Conservation (phyloP, 2,329 filamentous ascomycete species). For the Karstenula rhodostoma region DNA sequence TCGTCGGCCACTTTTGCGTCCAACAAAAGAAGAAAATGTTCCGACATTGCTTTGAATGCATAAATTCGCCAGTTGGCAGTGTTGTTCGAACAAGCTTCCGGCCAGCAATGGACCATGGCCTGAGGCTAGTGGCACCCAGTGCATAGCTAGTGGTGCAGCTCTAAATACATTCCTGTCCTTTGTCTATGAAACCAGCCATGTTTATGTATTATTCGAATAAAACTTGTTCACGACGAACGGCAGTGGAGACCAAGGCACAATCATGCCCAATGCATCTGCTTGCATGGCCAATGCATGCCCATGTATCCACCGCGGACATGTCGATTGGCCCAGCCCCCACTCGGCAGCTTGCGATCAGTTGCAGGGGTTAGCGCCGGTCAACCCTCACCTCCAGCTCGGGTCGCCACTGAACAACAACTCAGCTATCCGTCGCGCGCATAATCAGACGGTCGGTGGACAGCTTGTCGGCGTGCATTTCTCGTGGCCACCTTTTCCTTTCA, state of each 20-base stretch:
- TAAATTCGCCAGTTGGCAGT: not conserved
- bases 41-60: not conserved
- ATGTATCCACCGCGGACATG: slow-evolving; percentile 3
- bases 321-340: slow-evolving; percentile 27
- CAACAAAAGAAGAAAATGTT: not conserved
- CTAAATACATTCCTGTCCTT: slow-evolving; percentile 1
- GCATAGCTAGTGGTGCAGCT: not conserved
- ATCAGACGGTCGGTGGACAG: slow-evolving; percentile 16
- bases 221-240: not conserved
- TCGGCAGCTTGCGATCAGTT: slow-evolving; percentile 4
- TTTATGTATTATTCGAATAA: not conserved
- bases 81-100: slow-evolving; percentile 13
- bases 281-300: slow-evolving; percentile 3
- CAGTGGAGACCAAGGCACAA: not conserved
- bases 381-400: slow-evolving; percentile 17
- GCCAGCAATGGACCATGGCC: slow-evolving; percentile 3
- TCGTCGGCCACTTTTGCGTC: not conserved
- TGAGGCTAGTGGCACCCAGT: not conserved
- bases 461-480: slow-evolving; percentile 9
- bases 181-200: not conserved
- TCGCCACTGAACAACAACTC: slow-evolving; percentile 33
- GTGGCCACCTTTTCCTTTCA: slow-evolving; percentile 22
- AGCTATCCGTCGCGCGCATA: slow-evolving; percentile 31
- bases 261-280: slow-evolving; percentile 4
- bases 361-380: slow-evolving; percentile 11